Evolutionary conservation across 495 filamentous ascomycete genomes (phyloP).

Genomic region (Penicillium tannophilum): DNA sequence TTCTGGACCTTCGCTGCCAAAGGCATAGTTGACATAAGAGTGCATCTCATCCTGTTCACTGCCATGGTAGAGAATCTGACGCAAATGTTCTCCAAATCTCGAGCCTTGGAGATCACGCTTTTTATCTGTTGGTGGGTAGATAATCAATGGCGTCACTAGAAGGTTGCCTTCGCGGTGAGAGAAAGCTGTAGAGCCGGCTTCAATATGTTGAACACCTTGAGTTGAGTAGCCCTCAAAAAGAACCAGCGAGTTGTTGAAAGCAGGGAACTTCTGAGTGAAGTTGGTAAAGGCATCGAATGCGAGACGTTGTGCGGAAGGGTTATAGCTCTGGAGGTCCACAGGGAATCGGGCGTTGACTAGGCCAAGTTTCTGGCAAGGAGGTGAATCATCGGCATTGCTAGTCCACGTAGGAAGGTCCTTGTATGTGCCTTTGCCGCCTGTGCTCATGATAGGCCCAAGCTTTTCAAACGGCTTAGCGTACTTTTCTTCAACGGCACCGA

Average conservation of each 20-base stretch:
- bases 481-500: conserved; percentile 35
- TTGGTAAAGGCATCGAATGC: conserved; percentile 44
- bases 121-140: conserved; percentile 33
- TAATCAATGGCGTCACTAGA: conserved; percentile 46
- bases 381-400: conserved; percentile 33
- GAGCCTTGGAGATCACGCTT: conserved; percentile 32
- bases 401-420: conserved; percentile 47
- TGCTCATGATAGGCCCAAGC: conserved; percentile 43
- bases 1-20: conserved; percentile 50
- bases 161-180: conserved; percentile 47
- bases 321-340: conserved; percentile 47
- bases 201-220: conserved; percentile 45
- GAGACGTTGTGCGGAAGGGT: conserved; percentile 42
- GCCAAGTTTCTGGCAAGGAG: conserved; percentile 50
- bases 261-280: conserved; percentile 28
- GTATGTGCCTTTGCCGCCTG: conserved; percentile 40
- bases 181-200: conserved; percentile 39
- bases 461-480: conserved; percentile 49
- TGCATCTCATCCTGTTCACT: conserved; percentile 39
- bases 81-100: conserved; percentile 43
- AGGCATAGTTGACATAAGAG: conserved; percentile 64
- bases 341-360: conserved; percentile 53
- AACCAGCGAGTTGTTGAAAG: conserved; percentile 45
- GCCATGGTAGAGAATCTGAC: conserved; percentile 41
- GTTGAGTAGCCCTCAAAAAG: conserved; percentile 59